These are phyloP conservation scores for Chiua virens DNA, from an alignment of 768 basidiomycete genomes.

Conservation along the genomic window DNA sequence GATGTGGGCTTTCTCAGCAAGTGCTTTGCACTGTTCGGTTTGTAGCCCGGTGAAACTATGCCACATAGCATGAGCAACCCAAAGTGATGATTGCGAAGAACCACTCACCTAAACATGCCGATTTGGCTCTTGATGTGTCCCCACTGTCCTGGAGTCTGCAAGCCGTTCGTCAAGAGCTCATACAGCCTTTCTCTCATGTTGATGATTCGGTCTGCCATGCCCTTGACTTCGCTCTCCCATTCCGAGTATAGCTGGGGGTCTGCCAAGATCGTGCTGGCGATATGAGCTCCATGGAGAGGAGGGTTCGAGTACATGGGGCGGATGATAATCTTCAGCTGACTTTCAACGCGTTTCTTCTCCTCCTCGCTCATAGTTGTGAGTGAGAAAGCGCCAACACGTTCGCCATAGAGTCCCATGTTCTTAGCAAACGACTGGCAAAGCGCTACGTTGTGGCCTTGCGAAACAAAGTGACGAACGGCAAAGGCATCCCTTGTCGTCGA, in stretches of 20 bases:
- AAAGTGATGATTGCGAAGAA: background rate
- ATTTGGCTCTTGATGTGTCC: conserved; percentile 93
- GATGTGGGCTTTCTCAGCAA: conserved; percentile 86
- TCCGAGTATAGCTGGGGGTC: conserved; percentile 72
- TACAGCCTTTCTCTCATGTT: conserved; percentile 87
- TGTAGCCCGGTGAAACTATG: conserved; percentile 84
- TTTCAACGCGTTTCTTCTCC: conserved; percentile 86
- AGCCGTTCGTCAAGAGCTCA: conserved; percentile 68
- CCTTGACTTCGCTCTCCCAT: conserved; percentile 92
- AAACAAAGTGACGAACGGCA: conserved; percentile 91
- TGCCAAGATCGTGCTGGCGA: conserved; percentile 82
- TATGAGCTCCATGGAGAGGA: conserved; percentile 84
- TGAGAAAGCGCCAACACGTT: conserved; percentile 97
- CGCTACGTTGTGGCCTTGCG: conserved; percentile 86
- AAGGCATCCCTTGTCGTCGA: conserved; percentile 89
- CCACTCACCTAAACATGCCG: conserved; percentile 91
- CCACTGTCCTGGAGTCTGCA: conserved; percentile 94
- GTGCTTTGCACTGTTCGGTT: conserved; percentile 71
- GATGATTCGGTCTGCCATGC: conserved; percentile 95
- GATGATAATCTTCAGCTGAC: conserved; percentile 93
- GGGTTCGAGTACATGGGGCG: conserved; percentile 99
- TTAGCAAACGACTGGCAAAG: conserved; percentile 97
- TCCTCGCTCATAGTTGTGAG: conserved; percentile 65
- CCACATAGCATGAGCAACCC: conserved; percentile 3
- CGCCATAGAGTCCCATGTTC: conserved; percentile 99